Evolutionary conservation across 768 basidiomycete genomes (phyloP), one percentile per base, ranked within the genome.

Genomic region (Mrakia blollopis): DNA sequence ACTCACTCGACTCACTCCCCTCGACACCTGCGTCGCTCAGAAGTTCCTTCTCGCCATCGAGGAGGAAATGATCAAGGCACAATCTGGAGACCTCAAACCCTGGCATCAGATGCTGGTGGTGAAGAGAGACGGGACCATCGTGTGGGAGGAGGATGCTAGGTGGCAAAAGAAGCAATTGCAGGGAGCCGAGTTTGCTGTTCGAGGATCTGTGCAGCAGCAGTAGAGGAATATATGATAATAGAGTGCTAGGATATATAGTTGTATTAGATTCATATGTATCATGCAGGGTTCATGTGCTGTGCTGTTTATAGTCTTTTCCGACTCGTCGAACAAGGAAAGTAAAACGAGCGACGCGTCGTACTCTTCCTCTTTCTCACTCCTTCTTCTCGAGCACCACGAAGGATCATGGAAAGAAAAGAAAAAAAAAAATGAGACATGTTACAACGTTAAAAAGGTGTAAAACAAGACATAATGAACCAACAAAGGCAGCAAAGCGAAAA

Each of bases 31-130:
- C 0, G 80, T 88, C 21, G 89, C 90, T 0, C 85, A 86, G 54
- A 83, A 80, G 3, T 92, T 90, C 90, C 81, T 91, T 23, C 82
- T 87, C 60, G 84, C 84, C 10, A 83, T 92, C 44, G 83, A 85
- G 25, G 80, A 83, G 57, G 81, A 82, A 10, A 80, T 89, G 2
- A 86, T 88, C 78, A 81, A 79, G 9, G 82, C 82, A 3, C 82
- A 61, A 21, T 16, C 82, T 79, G 69, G 80, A 80, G 79, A 72
- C 2, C 78, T 83, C 41, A 79, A 83, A 18, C 83, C 84, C 3
- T 81, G 86, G 21, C 84, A 84, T 62, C 83, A 84, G 47, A 83
- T 88, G 1, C 83, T 91, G 61, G 86, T 86, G 0, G 82, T 92
- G 78, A 84, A 84, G 61, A 85, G 86, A 70, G 87, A 90, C 79